Base-by-base conservation (phyloP, 2,329 filamentous ascomycete species). In the Pseudogymnoascus sp. region DNA sequence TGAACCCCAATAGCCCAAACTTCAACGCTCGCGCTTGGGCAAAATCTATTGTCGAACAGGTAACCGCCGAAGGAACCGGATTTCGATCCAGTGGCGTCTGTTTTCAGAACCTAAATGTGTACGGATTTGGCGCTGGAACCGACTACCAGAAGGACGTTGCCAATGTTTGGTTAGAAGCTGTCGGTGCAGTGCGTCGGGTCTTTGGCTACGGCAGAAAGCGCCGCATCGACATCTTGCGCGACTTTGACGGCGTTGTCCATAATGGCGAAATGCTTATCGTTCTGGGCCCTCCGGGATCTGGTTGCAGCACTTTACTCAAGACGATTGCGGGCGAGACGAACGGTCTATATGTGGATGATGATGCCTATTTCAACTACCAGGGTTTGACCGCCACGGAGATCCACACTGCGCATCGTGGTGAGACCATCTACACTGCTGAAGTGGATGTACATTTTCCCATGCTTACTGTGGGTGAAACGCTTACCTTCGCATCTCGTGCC, bases 351-450 rank as follows among this genome's bases (percentile, higher is more conserved):
- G 67, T 85, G 2, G 81, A 80, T 16, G 71, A 80, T 0, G 64
- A 75, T 1, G 81, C 83, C 0, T 70, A 71, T 0, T 77, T 89
- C n/a, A 80, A 85, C 70, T 89, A 88, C 73, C 81, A 86, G 61
- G 85, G 85, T 16, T 79, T 36, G 70, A 76, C 80, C 68, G 77
- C 82, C 0, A 71, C 74, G 61, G 72, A 76, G 60, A 73, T 86
- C 79, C 76, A 78, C 43, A 78, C 78, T 65, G 78, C 85, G 69
- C 88, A 85, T 69, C 81, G 84, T 63, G 85, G 85, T 21, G 86
- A 85, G 74, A 79, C 86, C 1, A 79, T 90, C 8, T 92, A 92
- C 73, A 91, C 90, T 68, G 86, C 90, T n/a, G 90, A 92, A 75
- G 80, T 82, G 36, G 87, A 90, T 71, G 80, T 87, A 36, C 89